Evolutionary conservation across 75 land plant species (phyloP).

Genomic region (Selaginella moellendorffii): DNA sequence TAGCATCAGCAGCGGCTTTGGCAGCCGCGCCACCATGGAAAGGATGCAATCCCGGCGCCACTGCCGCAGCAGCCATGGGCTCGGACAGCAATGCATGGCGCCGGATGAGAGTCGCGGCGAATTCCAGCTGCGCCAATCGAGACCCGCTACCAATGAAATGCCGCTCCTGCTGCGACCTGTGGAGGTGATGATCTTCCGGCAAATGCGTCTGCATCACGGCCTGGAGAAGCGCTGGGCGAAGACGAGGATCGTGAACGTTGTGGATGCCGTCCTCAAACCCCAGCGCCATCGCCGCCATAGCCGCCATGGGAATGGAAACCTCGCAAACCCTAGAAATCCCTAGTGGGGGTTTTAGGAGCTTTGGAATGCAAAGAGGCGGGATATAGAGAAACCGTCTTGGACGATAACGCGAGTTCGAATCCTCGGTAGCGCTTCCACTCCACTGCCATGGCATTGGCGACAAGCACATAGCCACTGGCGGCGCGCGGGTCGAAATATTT

Average conservation of each 20-base stretch:
- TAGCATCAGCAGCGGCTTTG: slow-evolving; percentile 19
- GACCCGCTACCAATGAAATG: slow-evolving; percentile 20
- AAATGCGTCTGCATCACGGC: slow-evolving; percentile 33
- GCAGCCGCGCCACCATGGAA: slow-evolving; percentile 2
- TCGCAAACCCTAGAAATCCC: not conserved
- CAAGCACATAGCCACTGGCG: too few species aligned
- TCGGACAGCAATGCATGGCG: slow-evolving; percentile 49
- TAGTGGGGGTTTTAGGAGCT: not conserved
- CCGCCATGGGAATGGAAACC: not conserved
- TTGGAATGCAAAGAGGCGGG: slow-evolving; percentile 1
- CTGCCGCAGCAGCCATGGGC: slow-evolving; percentile 3
- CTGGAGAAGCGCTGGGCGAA: slow-evolving; percentile 40
- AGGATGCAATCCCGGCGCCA: slow-evolving; percentile 10
- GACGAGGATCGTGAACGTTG: slow-evolving; percentile 26
- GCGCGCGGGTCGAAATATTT: too few species aligned
- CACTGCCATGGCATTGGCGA: too few species aligned
- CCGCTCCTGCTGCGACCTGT: slow-evolving; percentile 16
- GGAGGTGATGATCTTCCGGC: slow-evolving; percentile 30
- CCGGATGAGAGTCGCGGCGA: slow-evolving; percentile 29
- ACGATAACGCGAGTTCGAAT: too few species aligned
- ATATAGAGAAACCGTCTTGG: not conserved
- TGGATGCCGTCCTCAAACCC: slow-evolving; percentile 17
- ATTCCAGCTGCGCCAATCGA: slow-evolving; percentile 23
- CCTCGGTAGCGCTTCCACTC: too few species aligned
- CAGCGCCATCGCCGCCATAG: not conserved